Evolutionary conservation across 805 yeast species (phyloP), one percentile per base, ranked within the genome.

Genomic region (Metschnikowia baotianmanensis): DNA sequence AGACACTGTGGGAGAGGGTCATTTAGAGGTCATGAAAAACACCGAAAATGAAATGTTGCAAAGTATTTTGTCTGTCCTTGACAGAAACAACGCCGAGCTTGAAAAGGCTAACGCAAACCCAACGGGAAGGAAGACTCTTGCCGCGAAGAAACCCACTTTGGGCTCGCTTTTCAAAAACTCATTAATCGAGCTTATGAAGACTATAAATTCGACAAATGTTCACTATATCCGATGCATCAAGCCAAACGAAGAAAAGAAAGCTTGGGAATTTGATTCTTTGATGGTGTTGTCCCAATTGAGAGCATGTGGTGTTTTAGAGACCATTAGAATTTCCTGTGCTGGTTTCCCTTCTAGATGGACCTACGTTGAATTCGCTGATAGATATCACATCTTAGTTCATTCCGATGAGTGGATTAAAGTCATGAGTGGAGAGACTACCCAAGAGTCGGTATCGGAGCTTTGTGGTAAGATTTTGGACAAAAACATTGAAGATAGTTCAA

Each of bases 281-380:
- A 90, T 91, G 97, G 98, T 91, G 11, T 73, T 93, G 46, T 83
- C 95, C 5, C 99, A 91, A 65, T 74, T 91, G 48, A 79, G 99
- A 61, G 99, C 99, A 5, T 91, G 99, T 73, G 99, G 99, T 83
- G 98, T 91, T 34, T 72, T 91, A 52, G 99, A 93, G 62, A 93
- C 99, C 2, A 91, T 91, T 58, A 74, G 96, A 57, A 91, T 91
- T 34, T 90, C 97, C 1, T 90, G 97, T 68, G 97, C 96, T 36
- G 99, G 99, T 29, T 91, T 90, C 76, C 99, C 99, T 13, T 84
- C 96, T 0, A 76, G 97, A 59, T 88, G 96, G 89, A 80, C 96
- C 2, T 93, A 88, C 59, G 89, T 83, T 38, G 98, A 93, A 59
- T 91, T 91, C 70, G 95, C 89, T 15, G 77, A 82, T 48, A 78